Base-by-base conservation (phyloP, 2,329 filamentous ascomycete genomes). In the Pyrenophora tritici-repentis region DNA sequence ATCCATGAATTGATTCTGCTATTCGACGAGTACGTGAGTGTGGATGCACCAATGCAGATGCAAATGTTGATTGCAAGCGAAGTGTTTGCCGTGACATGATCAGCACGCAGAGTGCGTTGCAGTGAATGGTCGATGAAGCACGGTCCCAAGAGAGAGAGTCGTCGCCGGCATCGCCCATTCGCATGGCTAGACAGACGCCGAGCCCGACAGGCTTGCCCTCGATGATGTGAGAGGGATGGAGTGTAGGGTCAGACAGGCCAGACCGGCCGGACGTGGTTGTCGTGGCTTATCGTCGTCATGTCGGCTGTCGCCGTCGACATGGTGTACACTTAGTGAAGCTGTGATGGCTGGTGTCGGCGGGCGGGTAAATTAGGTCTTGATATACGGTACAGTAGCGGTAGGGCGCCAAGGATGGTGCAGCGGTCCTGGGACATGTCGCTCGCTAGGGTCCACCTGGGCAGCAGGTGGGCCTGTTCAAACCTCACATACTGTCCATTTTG, bases 401-500 rank as follows among this genome's bases (percentile, higher is more conserved):
- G 34, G 6, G 16, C 26, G 41, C 47, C 40, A 44, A 49, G 47
- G n/a, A n/a, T n/a, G n/a, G n/a, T n/a, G n/a, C 40, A 4, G 17
- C n/a, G 31, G 39, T 26, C 39, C 39, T 32, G 26, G 43, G 43
- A 42, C 47, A 44, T 39, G 31, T 38, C 12, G 41, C 41, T 50
- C 42, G 48, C 42, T 47, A 47, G 48, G 42, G 42, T 37, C 22
- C 26, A 29, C 26, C 26, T 29, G 26, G 26, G 9, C 42, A 36
- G 42, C 31, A 31, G 29, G 47, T 44, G 47, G 47, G 47, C 54
- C 34, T 29, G 12, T 10, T 40, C 47, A 42, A 41, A 42, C 48
- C 53, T 43, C 47, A 48, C 42, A 24, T 33, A 26, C 49, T 22
- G 39, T 31, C 35, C 44, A 48, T 47, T 50, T 51, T 47, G 49